phyloP scores from a whole-genome alignment of 1,284 basidiomycete genomes.

The Ustilago loliicola region DNA sequence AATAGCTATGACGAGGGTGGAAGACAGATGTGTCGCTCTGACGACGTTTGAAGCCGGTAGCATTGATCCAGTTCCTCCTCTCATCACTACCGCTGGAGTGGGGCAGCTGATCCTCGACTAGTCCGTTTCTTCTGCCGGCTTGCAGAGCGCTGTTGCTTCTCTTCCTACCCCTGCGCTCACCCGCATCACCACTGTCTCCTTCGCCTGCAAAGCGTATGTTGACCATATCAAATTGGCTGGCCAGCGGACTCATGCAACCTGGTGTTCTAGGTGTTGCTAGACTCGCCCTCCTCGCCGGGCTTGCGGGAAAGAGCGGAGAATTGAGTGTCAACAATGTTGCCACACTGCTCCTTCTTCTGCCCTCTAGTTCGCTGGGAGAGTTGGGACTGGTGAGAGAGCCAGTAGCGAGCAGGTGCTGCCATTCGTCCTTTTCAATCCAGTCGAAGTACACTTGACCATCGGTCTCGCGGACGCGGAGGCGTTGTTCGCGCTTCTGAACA shows the following conservation, averaged over 20 bases:
- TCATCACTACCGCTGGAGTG: background rate
- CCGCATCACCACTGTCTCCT: background rate
- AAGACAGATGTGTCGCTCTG: constrained; percentile 18
- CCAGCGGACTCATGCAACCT: constrained; percentile 12
- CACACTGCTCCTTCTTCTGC: constrained; percentile 22
- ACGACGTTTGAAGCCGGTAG: constrained; percentile 13
- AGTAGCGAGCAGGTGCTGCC: constrained; percentile 28
- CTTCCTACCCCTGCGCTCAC: constrained; percentile 29
- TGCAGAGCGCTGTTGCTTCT: constrained; percentile 21
- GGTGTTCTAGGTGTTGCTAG: background rate
- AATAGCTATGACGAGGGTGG: background rate
- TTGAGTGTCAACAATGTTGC: constrained; percentile 24
- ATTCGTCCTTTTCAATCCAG: constrained; percentile 44
- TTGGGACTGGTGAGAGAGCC: constrained; percentile 12
- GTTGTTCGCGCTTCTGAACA: constrained; percentile 42
- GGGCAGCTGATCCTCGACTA: constrained; percentile 17
- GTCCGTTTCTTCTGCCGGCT: background rate
- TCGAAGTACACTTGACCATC: constrained; percentile 53
- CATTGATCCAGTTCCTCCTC: constrained; percentile 3
- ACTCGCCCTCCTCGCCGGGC: constrained; percentile 17
- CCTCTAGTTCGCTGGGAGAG: background rate
- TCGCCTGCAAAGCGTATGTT: background rate
- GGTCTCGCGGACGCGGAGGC: constrained; percentile 40
- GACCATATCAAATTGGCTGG: constrained; percentile 9
- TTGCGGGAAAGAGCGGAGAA: constrained; percentile 15